Evolutionary conservation across 495 filamentous ascomycete genomes (phyloP).

Genomic region (Penicillium subrubescens): DNA sequence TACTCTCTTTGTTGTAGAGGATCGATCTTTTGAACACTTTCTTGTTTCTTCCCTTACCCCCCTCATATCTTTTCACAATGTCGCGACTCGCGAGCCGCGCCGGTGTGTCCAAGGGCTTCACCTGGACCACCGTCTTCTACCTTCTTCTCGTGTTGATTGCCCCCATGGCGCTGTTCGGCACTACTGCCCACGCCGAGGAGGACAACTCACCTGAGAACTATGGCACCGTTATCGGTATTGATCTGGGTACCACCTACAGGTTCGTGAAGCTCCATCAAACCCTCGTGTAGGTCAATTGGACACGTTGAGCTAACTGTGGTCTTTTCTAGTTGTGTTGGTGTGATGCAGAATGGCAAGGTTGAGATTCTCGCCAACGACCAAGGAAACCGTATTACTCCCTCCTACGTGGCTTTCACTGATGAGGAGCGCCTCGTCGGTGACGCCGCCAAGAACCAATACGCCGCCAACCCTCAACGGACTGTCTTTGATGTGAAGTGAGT

Average conservation of each 20-base stretch:
- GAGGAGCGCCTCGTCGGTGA: constrained; percentile 97
- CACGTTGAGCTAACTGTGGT: constrained; percentile 19
- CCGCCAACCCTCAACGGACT: constrained; percentile 84
- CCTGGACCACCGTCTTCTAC: constrained; percentile 79
- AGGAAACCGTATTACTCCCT: constrained; percentile 98
- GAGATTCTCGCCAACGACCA: constrained; percentile 97
- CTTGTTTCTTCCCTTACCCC: background rate
- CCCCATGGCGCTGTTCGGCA: constrained; percentile 72
- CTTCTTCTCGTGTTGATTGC: constrained; percentile 79
- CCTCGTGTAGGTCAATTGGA: background rate
- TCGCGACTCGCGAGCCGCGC: constrained; percentile 46
- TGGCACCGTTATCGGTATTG: constrained; percentile 90
- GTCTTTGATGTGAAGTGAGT: constrained; percentile 94
- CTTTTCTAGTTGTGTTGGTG: constrained; percentile 74
- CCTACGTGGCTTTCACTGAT: constrained; percentile 98
- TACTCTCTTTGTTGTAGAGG: constrained; percentile 7
- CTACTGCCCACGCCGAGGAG: constrained; percentile 70
- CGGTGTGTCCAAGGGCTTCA: constrained; percentile 52
- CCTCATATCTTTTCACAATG: constrained; percentile 41
- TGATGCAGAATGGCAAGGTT: constrained; percentile 98
- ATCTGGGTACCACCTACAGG: constrained; percentile 98
- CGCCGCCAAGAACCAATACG: constrained; percentile 99
- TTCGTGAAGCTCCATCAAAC: constrained; percentile 29
- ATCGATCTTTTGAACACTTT: background rate
- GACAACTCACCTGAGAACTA: constrained; percentile 67